Evolutionary conservation across 2,329 filamentous ascomycete species (phyloP).

Genomic region (Sporothrix variecibatus): DNA sequence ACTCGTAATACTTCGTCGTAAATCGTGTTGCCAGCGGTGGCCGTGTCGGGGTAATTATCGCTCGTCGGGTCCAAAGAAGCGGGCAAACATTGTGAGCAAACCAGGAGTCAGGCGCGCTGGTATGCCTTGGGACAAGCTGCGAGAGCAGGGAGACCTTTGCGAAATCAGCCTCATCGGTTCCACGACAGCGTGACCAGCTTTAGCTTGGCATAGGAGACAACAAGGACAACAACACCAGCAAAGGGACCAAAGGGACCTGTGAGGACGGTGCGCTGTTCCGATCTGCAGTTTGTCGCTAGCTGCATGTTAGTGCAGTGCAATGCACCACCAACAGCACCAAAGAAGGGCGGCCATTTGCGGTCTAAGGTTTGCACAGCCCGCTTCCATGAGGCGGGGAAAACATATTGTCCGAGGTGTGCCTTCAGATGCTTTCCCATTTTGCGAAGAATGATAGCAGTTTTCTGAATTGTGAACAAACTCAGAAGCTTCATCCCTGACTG

Average conservation of each 20-base stretch:
- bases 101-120: background rate
- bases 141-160: background rate
- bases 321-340: background rate
- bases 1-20: background rate
- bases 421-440: background rate
- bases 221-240: background rate
- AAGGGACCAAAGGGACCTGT: background rate
- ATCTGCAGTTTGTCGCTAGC: slow-evolving; percentile 18
- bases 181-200: background rate
- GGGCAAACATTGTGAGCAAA: background rate
- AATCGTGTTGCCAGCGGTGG: background rate
- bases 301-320: slow-evolving; percentile 17
- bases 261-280: background rate
- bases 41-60: slow-evolving; percentile 2
- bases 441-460: background rate
- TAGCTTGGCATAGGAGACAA: background rate
- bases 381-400: slow-evolving; percentile 19
- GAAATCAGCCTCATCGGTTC: slow-evolving; percentile 15
- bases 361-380: slow-evolving; percentile 23
- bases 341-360: slow-evolving; percentile 22
- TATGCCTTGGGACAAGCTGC: slow-evolving; percentile 1
- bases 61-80: slow-evolving; percentile 8
- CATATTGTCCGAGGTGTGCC: background rate
- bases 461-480: background rate
- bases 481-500: background rate